Evolutionary conservation across 1,284 basidiomycete species (phyloP).

Genomic region (Microbotryum violaceum): DNA sequence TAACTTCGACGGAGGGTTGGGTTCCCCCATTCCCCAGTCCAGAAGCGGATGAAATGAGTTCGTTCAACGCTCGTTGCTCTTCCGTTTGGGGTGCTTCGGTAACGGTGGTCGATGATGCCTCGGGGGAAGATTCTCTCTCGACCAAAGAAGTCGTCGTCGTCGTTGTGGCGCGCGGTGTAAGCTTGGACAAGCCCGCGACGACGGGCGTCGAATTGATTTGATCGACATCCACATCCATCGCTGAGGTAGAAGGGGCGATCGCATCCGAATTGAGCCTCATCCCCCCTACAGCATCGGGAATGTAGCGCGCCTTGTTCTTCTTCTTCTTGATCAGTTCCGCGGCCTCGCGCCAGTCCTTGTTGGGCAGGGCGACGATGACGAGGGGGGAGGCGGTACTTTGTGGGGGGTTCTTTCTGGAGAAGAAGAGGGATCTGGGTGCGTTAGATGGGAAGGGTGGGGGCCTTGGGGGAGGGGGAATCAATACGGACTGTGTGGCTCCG

Average conservation of each 20-base stretch:
- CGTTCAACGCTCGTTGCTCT: constrained; percentile 64
- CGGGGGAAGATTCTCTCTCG: not conserved
- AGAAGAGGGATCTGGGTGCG: not conserved
- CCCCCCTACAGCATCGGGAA: constrained; percentile 21
- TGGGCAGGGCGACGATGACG: constrained; percentile 72
- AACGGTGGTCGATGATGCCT: not conserved
- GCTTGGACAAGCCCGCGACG: constrained; percentile 37
- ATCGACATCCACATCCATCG: not conserved
- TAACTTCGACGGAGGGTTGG: constrained; percentile 48
- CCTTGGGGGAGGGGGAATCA: constrained; percentile 18
- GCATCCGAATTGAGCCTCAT: constrained; percentile 13
- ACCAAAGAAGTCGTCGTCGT: not conserved
- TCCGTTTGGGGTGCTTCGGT: constrained; percentile 28
- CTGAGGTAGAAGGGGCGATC: constrained; percentile 16
- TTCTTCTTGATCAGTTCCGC: constrained; percentile 48
- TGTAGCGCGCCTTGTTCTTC: constrained; percentile 54
- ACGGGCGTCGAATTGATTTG: constrained; percentile 15
- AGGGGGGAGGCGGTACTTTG: constrained; percentile 53
- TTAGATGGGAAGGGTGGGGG: not conserved
- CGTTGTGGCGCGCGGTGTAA: not conserved
- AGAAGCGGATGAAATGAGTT: constrained; percentile 53
- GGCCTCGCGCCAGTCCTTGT: constrained; percentile 75
- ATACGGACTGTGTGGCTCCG: constrained; percentile 66
- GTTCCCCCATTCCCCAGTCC: constrained; percentile 41
- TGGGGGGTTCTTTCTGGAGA: constrained; percentile 15